Evolutionary conservation across 257 asterid species (phyloP).

Genomic region (Rubia yunnanensis): DNA sequence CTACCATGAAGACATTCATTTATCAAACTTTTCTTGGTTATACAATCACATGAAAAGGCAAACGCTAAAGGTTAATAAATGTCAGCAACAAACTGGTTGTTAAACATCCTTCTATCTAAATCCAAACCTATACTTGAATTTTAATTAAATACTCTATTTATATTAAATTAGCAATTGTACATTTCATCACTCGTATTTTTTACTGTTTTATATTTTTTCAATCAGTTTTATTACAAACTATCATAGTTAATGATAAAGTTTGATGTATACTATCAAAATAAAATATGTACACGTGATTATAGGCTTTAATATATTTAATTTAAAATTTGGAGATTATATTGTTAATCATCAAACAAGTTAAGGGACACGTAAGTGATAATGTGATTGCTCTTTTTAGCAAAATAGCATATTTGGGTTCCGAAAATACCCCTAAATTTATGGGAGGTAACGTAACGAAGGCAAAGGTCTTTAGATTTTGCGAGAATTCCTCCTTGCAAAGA

Average conservation of each 20-base stretch:
- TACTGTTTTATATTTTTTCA: too few relatives aligned
- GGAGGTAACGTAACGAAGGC: conserved; percentile 10
- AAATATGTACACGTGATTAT: neutral
- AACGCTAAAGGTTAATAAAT: neutral
- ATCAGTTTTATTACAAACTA: too few relatives aligned
- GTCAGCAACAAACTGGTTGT: neutral
- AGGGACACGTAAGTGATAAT: neutral
- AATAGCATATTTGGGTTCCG: neutral
- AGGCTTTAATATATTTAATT: too few relatives aligned
- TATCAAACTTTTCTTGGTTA: neutral
- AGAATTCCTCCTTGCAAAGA: neutral
- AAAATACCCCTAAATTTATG: conserved; percentile 4
- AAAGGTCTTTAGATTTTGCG: conserved; percentile 4
- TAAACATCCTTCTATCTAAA: neutral
- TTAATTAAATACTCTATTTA: neutral
- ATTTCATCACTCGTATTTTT: neutral
- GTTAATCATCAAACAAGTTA: neutral
- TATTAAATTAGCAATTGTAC: too few relatives aligned
- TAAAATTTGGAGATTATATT: too few relatives aligned
- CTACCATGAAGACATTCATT: neutral
- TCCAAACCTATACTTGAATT: too few relatives aligned
- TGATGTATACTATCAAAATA: too few relatives aligned
- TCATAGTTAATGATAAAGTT: neutral
- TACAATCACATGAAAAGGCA: neutral
- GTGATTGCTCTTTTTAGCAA: neutral